A percentile compares a stretch with the other conserved stretches of the same genome.
phyloP scores from a whole-genome alignment of 177 flowering plant species.

The Telopea speciosissima region DNA sequence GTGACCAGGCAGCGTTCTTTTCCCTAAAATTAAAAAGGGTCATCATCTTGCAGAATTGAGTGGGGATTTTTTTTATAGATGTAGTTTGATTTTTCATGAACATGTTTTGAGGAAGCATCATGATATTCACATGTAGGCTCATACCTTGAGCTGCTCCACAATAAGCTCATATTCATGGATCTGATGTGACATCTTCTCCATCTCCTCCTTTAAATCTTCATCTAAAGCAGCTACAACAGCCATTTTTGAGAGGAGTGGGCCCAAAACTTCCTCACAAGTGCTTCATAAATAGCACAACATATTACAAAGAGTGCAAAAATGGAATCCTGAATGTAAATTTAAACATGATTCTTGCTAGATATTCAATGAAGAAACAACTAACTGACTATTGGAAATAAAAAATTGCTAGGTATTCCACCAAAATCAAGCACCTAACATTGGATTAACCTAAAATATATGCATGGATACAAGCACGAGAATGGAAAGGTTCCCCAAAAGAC shows the following conservation, averaged over 20 bases:
- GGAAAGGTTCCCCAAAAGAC: too few relatives aligned
- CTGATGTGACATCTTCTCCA: slow-evolving; percentile 43
- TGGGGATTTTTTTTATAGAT: too few relatives aligned
- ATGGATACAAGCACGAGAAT: too few relatives aligned
- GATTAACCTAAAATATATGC: too few relatives aligned
- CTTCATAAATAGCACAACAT: slow-evolving; percentile 21
- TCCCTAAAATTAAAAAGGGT: too few relatives aligned
- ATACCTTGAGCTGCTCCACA: slow-evolving; percentile 73
- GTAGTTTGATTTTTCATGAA: too few relatives aligned
- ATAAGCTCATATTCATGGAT: slow-evolving; percentile 53
- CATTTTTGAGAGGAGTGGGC: slow-evolving; percentile 37
- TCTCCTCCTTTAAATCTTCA: slow-evolving; percentile 29
- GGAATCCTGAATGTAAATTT: slow-evolving; percentile 6
- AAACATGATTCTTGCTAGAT: slow-evolving; percentile 1
- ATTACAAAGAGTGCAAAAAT: neutral
- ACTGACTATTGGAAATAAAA: neutral
- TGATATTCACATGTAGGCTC: neutral
- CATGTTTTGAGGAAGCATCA: too few relatives aligned
- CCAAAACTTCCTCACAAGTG: slow-evolving; percentile 36
- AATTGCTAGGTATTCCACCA: too few relatives aligned
- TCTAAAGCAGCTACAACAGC: slow-evolving; percentile 26
- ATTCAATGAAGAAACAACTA: neutral
- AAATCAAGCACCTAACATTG: too few relatives aligned
- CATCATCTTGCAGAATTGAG: too few relatives aligned
- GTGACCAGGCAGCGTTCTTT: too few relatives aligned